phyloP scores from a whole-genome alignment of 257 asterid genomes.

The Gentiana macrophylla region DNA sequence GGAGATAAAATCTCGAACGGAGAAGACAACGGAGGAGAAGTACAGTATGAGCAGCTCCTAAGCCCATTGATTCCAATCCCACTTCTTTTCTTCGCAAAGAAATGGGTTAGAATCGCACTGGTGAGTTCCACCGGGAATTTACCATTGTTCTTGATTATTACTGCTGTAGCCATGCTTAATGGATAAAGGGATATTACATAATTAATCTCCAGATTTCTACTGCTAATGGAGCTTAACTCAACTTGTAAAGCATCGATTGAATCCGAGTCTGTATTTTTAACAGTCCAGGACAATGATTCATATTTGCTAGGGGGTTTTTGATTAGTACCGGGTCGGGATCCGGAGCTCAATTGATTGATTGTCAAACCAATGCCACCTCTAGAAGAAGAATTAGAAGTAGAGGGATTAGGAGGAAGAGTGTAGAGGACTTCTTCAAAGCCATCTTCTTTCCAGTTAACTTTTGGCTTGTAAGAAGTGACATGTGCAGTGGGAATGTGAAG shows the following conservation, averaged over 20 bases:
- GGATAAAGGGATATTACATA: slow-evolving; percentile 67
- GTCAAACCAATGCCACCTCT: slow-evolving; percentile 67
- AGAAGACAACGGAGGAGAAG: slow-evolving; percentile 57
- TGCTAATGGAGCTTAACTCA: slow-evolving; percentile 48
- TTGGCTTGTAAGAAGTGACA: slow-evolving; percentile 63
- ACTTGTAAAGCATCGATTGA: slow-evolving; percentile 84
- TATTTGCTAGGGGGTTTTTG: slow-evolving; percentile 7
- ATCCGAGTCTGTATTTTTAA: slow-evolving; percentile 65
- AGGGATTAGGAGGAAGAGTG: slow-evolving; percentile 21
- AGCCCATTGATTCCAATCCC: slow-evolving; percentile 65
- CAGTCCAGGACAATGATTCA: slow-evolving; percentile 37
- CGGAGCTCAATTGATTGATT: slow-evolving; percentile 22
- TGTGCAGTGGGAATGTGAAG: slow-evolving; percentile 54
- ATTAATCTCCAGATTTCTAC: slow-evolving; percentile 41
- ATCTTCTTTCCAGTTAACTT: slow-evolving; percentile 83
- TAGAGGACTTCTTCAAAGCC: slow-evolving; percentile 72
- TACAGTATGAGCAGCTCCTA: slow-evolving; percentile 47
- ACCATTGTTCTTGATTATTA: slow-evolving; percentile 62
- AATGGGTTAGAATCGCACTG: slow-evolving; percentile 55
- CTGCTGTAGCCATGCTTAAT: slow-evolving; percentile 62
- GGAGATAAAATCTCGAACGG: slow-evolving; percentile 60
- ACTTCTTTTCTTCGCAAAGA: slow-evolving; percentile 32
- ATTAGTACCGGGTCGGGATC: slow-evolving; percentile 16
- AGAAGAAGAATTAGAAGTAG: slow-evolving; percentile 6
- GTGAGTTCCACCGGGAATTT: slow-evolving; percentile 34